Evolutionary conservation across 2,329 filamentous ascomycete genomes (phyloP), one percentile per base, ranked within the genome.

Genomic region (Scopulariopsis brevicaulis): DNA sequence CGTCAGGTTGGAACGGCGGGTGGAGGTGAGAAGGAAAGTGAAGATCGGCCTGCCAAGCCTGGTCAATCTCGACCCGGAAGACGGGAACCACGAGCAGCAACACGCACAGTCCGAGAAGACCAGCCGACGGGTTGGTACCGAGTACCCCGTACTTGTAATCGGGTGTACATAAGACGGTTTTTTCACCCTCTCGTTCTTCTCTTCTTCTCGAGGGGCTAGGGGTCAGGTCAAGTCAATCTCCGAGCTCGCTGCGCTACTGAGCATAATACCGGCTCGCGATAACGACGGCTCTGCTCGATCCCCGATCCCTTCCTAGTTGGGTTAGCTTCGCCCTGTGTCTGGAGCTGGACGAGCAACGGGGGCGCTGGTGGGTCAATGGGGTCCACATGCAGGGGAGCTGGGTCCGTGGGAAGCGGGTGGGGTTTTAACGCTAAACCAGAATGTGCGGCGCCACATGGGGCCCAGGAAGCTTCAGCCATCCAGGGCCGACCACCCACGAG

Each of bases 1-100:
- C n/a, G n/a, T 50, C 20, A 11, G 20, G 46, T 8, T 50, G n/a
- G 18, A 10, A 50, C 22, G 46, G 4, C n/a, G 5, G 24, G 11
- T 20, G 12, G 20, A 6, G 46, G n/a, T 48, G 43, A 48, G 43
- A 24, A 51, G 43, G 22, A 56, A 51, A 34, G 55, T 52, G 25
- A 56, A 50, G 55, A 56, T 56, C 55, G 25, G 12, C 54, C 28
- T 51, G 55, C 55, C 55, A 56, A 56, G 55, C 12, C 43, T 14
- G 25, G 15, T 37, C 34, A 56, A 56, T 50, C 25, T 34, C 18
- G 43, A 50, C 55, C 43, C 55, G 37, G 55, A 50, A 18, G 55
- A 24, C 28, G 55, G 55, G 43, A 56, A 50, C 43, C 24, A n/a
- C 54, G 20, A 11, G 25, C 15, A 11, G 25, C 15, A 20, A 18